These are phyloP conservation scores for Penicillium sp. DNA, from an alignment of 2,329 filamentous ascomycete genomes.

Conservation along the genomic window DNA sequence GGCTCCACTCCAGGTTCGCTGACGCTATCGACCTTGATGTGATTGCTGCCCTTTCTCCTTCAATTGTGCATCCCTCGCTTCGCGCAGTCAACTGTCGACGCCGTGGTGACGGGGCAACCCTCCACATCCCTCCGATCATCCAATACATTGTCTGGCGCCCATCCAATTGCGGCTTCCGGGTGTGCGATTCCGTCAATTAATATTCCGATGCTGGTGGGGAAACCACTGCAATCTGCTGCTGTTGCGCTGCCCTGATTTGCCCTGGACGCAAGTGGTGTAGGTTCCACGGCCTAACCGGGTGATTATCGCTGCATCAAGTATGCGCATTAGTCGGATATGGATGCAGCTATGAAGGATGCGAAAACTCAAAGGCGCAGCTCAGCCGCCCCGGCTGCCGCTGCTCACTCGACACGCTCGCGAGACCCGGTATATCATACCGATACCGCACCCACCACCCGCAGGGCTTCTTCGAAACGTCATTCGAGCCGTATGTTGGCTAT, in stretches of 20 bases:
- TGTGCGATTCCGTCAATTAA: conserved; percentile 20
- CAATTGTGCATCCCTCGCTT: conserved; percentile 32
- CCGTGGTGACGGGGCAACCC: conserved; percentile 9
- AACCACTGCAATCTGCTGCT: conserved; percentile 16
- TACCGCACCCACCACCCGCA: conserved; percentile 24
- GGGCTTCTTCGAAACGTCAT: conserved; percentile 29
- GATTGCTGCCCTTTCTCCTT: conserved; percentile 22
- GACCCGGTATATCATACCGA: conserved; percentile 34
- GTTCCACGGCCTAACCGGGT: conserved; percentile 29
- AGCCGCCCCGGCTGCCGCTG: conserved; percentile 31
- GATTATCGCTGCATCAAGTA: conserved; percentile 36
- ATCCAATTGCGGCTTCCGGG: conserved; percentile 20
- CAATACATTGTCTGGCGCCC: conserved; percentile 27
- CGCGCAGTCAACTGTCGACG: conserved; percentile 17
- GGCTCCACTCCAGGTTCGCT: conserved; percentile 23
- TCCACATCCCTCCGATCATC: conserved; percentile 17
- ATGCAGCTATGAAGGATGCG: conserved; percentile 34
- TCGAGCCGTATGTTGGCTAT: conserved; percentile 32
- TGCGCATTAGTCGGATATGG: conserved; percentile 31
- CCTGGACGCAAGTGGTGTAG: conserved; percentile 18
- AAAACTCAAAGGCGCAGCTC: conserved; percentile 35
- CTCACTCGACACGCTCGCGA: conserved; percentile 33
- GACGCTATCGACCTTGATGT: conserved; percentile 11
- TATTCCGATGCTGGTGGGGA: conserved; percentile 29
- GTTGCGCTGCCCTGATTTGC: conserved; percentile 26